phyloP scores from a whole-genome alignment of 441 rosid genomes.

The Mallotus japonicus region DNA sequence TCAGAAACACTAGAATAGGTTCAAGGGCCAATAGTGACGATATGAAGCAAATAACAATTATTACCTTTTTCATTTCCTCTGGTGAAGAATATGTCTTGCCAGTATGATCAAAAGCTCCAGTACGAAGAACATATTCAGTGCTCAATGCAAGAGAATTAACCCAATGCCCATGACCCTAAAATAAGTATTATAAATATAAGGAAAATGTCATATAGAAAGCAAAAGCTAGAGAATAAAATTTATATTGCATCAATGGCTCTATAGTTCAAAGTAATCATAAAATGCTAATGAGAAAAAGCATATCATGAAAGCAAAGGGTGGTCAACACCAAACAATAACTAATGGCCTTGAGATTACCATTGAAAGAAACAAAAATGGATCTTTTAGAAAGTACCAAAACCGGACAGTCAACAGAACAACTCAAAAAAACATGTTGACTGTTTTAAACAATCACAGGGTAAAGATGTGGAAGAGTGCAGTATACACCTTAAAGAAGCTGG shows the following conservation, averaged over 20 bases:
- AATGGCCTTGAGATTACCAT: not conserved
- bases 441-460: not conserved
- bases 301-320: not conserved
- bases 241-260: not conserved
- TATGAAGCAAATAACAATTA: constrained; percentile 7
- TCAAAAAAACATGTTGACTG: not conserved
- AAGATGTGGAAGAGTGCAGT: not conserved
- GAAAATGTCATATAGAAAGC: constrained; percentile 4
- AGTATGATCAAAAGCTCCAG: constrained; percentile 96
- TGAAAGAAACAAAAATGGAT: not conserved
- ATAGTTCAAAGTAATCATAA: not conserved
- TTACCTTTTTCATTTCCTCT: constrained; percentile 89
- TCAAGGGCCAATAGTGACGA: not conserved
- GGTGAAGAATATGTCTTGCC: constrained; percentile 77
- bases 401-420: not conserved
- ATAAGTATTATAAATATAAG: constrained; percentile 16
- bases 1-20: constrained; percentile 1
- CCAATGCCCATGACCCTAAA: constrained; percentile 98
- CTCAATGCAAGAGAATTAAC: constrained; percentile 95
- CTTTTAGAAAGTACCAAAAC: not conserved
- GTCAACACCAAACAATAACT: not conserved
- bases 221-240: not conserved
- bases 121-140: constrained; percentile 93
- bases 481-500: not conserved
- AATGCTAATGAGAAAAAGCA: not conserved